A percentile compares a stretch with the other conserved stretches of the same genome.
Evolutionary conservation across 2,329 filamentous ascomycete genomes (phyloP).

Genomic region (Dothistroma pini): DNA sequence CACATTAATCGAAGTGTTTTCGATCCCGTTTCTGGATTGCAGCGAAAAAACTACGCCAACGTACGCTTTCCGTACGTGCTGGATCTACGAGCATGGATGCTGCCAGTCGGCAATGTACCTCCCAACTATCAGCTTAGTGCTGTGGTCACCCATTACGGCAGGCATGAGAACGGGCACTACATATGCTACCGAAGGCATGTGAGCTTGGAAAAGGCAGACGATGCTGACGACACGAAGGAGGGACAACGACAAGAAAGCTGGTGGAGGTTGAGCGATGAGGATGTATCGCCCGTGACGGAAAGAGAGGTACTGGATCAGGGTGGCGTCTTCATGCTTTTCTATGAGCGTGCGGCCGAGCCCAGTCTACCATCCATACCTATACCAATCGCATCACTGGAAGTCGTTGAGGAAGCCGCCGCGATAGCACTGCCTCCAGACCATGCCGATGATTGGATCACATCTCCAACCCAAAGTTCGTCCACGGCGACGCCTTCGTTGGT

Average conservation of each 20-base stretch:
- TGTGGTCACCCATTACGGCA: conserved; percentile 82
- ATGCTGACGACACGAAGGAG: not conserved
- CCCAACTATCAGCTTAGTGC: conserved; percentile 43
- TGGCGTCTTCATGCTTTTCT: conserved; percentile 96
- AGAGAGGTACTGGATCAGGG: conserved; percentile 68
- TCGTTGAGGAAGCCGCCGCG: conserved; percentile 12
- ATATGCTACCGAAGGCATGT: conserved; percentile 80
- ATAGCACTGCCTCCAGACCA: conserved; percentile 20
- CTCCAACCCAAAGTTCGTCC: conserved; percentile 5
- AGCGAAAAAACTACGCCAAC: conserved; percentile 77
- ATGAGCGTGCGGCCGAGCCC: conserved; percentile 56
- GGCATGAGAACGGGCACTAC: conserved; percentile 95
- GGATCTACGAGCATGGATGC: conserved; percentile 79
- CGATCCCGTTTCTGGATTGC: conserved; percentile 72
- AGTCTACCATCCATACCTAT: not conserved
- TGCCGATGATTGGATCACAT: conserved; percentile 17
- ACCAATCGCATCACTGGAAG: not conserved
- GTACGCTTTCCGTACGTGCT: conserved; percentile 72
- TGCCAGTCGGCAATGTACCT: conserved; percentile 44
- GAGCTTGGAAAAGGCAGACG: not conserved
- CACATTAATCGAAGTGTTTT: conserved; percentile 93
- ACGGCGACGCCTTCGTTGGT: conserved; percentile 19
- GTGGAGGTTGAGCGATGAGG: conserved; percentile 91
- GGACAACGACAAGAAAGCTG: conserved; percentile 55
- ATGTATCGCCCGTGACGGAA: conserved; percentile 71